phyloP scores from a whole-genome alignment of 2,329 filamentous ascomycete species.

The Pseudogymnoascus sp. region DNA sequence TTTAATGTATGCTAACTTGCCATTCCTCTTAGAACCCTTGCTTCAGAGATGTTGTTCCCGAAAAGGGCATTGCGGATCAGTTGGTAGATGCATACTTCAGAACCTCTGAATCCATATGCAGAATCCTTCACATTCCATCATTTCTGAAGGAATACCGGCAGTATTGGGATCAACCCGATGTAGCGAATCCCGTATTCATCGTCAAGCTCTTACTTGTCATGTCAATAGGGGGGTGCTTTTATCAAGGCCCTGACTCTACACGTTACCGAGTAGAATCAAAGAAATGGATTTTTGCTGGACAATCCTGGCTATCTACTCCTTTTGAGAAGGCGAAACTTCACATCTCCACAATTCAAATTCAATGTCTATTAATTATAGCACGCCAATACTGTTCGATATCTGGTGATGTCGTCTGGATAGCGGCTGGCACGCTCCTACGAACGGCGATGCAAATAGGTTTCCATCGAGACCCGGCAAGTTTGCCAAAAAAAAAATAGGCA shows the following conservation, averaged over 20 bases:
- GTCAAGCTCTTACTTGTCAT: constrained; percentile 22
- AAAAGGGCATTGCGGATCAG: constrained; percentile 26
- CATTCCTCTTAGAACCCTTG: constrained; percentile 10
- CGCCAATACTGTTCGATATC: constrained; percentile 39
- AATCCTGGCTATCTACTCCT: constrained; percentile 28
- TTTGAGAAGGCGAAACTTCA: constrained; percentile 40
- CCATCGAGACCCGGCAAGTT: constrained; percentile 45
- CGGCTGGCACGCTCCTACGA: constrained; percentile 41
- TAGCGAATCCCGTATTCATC: constrained; percentile 13
- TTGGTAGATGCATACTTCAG: constrained; percentile 34
- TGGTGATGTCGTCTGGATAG: constrained; percentile 44
- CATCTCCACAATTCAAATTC: constrained; percentile 41
- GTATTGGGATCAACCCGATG: constrained; percentile 31
- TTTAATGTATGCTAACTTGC: not conserved
- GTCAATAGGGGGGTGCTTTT: constrained; percentile 19
- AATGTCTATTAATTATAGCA: constrained; percentile 43
- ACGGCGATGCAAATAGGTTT: constrained; percentile 50
- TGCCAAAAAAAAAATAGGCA: constrained; percentile 39
- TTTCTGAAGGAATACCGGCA: constrained; percentile 36
- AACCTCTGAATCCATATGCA: constrained; percentile 34
- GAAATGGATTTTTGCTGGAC: constrained; percentile 21
- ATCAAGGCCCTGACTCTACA: constrained; percentile 14
- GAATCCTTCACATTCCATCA: constrained; percentile 38
- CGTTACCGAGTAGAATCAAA: constrained; percentile 13
- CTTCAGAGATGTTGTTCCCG: constrained; percentile 17